These are phyloP conservation scores for Ophiostoma himal-ulmi DNA, from an alignment of 2,329 filamentous ascomycete species.

Conservation along the genomic window DNA sequence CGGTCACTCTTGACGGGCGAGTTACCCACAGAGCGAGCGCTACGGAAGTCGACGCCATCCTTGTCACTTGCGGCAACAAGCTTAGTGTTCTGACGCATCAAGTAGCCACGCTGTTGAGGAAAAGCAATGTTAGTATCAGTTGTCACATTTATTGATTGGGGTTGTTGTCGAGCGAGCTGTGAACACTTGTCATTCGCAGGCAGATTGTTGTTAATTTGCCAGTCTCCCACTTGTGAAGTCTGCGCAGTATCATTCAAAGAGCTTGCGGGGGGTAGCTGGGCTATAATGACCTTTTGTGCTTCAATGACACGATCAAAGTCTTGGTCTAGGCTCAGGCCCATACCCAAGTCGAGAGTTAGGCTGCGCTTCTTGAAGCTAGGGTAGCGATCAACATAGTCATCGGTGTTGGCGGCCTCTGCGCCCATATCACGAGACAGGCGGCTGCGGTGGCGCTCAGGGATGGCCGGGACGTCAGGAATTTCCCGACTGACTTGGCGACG, in stretches of 20 bases:
- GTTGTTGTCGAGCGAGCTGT: constrained; percentile 19
- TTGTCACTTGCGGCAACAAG: constrained; percentile 88
- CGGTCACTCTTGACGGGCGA: constrained; percentile 71
- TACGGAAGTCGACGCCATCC: constrained; percentile 50
- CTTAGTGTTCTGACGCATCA: constrained; percentile 98
- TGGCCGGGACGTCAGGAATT: constrained; percentile 52
- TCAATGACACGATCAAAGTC: constrained; percentile 96
- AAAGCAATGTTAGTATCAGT: constrained; percentile 56
- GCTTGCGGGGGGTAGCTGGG: constrained; percentile 30
- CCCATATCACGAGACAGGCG: constrained; percentile 47
- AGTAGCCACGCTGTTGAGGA: constrained; percentile 82
- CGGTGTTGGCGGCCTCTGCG: constrained; percentile 31
- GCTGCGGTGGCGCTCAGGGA: constrained; percentile 56
- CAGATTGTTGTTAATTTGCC: not conserved
- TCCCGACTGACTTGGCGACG: constrained; percentile 80
- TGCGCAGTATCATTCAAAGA: constrained; percentile 22
- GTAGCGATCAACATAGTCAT: constrained; percentile 52
- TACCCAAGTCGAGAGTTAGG: constrained; percentile 72
- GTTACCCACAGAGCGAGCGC: constrained; percentile 57
- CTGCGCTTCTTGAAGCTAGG: constrained; percentile 76
- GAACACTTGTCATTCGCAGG: constrained; percentile 21
- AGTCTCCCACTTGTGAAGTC: constrained; percentile 37
- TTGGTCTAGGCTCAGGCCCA: constrained; percentile 79
- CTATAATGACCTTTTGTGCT: constrained; percentile 82
- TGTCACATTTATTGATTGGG: not conserved